Conservation (phyloP, 192 early-diverging fungal species). For the Backusella liffmaniae region DNA sequence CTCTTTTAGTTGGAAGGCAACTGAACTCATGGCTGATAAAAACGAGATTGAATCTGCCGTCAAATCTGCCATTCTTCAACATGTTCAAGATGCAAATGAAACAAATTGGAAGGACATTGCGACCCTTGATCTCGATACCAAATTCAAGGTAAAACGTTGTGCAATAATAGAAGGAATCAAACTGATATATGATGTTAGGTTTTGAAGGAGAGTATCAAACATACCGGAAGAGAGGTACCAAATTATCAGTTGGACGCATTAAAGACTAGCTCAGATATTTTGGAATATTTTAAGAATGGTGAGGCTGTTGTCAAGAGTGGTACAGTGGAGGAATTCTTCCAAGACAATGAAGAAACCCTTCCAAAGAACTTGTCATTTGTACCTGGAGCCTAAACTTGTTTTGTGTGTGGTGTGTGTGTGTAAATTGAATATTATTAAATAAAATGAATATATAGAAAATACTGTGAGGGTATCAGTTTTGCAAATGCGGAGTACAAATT, state of each 20-base stretch:
- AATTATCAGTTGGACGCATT: conserved; percentile 41
- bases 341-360: conserved; percentile 13
- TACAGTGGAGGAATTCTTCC: conserved; percentile 21
- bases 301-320: background rate
- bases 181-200: conserved; percentile 10
- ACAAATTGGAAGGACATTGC: conserved; percentile 21
- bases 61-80: conserved; percentile 19
- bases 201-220: conserved; percentile 35
- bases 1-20: conserved; percentile 27
- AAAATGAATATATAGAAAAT: background rate
- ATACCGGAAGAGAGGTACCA: conserved; percentile 36
- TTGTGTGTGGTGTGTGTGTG: background rate
- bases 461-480: too few relatives aligned
- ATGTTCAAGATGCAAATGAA: conserved; percentile 9
- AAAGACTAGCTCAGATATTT: conserved; percentile 29
- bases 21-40: conserved; percentile 19
- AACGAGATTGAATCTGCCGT: conserved; percentile 23
- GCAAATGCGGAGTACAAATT: too few relatives aligned
- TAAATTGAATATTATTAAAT: background rate
- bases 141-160: conserved; percentile 33
- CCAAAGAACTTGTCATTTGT: conserved; percentile 30
- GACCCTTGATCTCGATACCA: conserved; percentile 28
- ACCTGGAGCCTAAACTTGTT: conserved; percentile 4
- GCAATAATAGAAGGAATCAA: background rate
- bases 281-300: conserved; percentile 30